Percentiles rank a stretch among this genome's conserved stretches.
These are phyloP conservation scores for Penicillium sp. DNA, from an alignment of 2,329 filamentous ascomycete genomes.

Conservation along the genomic window DNA sequence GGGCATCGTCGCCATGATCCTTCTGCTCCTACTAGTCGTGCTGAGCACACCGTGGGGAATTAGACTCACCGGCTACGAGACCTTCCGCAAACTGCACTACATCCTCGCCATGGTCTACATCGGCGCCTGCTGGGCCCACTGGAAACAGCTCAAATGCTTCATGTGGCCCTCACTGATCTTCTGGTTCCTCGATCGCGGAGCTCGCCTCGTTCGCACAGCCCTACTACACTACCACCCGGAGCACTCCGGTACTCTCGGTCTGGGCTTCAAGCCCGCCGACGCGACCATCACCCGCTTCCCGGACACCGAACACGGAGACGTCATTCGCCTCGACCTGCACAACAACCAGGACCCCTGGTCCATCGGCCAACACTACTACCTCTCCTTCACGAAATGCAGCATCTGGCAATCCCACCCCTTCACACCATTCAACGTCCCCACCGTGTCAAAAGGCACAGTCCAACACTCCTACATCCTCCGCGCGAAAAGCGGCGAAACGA, in stretches of 20 bases:
- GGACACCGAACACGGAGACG: conserved; percentile 57
- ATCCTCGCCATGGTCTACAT: conserved; percentile 71
- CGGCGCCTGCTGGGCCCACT: conserved; percentile 73
- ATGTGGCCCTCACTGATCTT: conserved; percentile 64
- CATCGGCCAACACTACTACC: conserved; percentile 68
- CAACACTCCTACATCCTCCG: conserved; percentile 44
- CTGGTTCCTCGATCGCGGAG: conserved; percentile 62
- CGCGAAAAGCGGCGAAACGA: conserved; percentile 45
- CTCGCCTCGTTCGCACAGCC: conserved; percentile 57
- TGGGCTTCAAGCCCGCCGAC: conserved; percentile 34
- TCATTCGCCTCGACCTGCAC: conserved; percentile 64
- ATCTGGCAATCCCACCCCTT: conserved; percentile 74
- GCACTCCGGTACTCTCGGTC: conserved; percentile 5
- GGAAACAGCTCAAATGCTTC: conserved; percentile 65
- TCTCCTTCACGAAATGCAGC: conserved; percentile 64
- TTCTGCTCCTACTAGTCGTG: conserved; percentile 61
- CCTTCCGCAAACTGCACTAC: conserved; percentile 73
- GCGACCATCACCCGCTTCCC: conserved; percentile 53
- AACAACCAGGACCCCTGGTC: conserved; percentile 61
- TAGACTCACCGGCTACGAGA: conserved; percentile 68
- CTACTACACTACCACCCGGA: conserved; percentile 52
- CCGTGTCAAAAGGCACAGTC: conserved; percentile 26
- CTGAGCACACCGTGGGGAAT: conserved; percentile 61
- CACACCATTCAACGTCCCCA: conserved; percentile 58
- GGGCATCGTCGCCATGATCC: conserved; percentile 65